Conservation (phyloP, 202 grass and related monocot species). For the Miscanthus sacchariflorus region DNA sequence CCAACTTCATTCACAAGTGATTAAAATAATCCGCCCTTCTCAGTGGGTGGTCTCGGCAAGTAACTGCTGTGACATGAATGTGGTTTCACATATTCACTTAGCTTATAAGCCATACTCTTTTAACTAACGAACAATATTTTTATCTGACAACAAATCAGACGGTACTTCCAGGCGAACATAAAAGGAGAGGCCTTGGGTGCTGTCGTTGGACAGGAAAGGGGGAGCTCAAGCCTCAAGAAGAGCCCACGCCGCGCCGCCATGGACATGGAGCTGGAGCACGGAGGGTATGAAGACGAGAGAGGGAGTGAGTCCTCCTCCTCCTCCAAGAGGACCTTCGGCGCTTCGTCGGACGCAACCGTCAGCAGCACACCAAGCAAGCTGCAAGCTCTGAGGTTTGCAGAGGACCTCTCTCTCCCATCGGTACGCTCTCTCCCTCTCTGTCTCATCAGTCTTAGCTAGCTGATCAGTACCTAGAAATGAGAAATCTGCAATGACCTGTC, state of each 20-base stretch:
- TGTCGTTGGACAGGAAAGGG: slow-evolving; percentile 31
- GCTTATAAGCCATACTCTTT: no score
- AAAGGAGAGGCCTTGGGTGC: slow-evolving; percentile 30
- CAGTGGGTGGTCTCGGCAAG: slow-evolving; percentile 40
- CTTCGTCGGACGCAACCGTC: slow-evolving; percentile 50
- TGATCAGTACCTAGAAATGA: background rate
- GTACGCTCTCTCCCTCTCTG: slow-evolving; percentile 46
- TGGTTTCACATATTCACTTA: no score
- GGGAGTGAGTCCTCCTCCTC: slow-evolving; percentile 13
- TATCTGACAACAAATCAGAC: no score
- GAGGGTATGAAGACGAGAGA: slow-evolving; percentile 40
- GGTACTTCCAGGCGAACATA: no score
- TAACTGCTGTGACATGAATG: background rate
- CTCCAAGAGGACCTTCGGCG: slow-evolving; percentile 33
- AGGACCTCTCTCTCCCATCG: slow-evolving; percentile 88
- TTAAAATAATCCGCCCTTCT: slow-evolving; percentile 14
- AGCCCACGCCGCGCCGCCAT: slow-evolving; percentile 6
- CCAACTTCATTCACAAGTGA: slow-evolving; percentile 40
- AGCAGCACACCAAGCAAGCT: slow-evolving; percentile 51
- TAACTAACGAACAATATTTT: no score
- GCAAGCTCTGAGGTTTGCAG: slow-evolving; percentile 75
- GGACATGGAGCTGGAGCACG: slow-evolving; percentile 35
- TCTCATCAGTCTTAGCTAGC: background rate
- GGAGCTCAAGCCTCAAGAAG: background rate
- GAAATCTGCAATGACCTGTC: slow-evolving; percentile 14